These are phyloP conservation scores for Hypoxylon sp. DNA, from an alignment of 2,329 filamentous ascomycete species.

Conservation along the genomic window DNA sequence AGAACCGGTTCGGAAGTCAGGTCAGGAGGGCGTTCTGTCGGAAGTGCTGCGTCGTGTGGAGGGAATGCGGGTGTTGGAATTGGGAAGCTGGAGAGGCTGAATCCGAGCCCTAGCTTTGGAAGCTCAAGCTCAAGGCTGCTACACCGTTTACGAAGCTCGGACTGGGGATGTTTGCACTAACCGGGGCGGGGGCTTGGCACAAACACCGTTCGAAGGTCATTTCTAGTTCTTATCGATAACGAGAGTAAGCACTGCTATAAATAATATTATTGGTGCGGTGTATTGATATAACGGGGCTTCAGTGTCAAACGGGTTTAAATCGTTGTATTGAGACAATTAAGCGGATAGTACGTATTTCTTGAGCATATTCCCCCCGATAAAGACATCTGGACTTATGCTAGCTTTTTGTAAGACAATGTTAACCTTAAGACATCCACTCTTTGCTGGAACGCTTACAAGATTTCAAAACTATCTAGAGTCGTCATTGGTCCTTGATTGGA, in stretches of 20 bases:
- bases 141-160: conserved; percentile 53
- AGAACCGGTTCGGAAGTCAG: conserved; percentile 9
- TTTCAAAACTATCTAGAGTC: too few relatives aligned
- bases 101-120: conserved; percentile 39
- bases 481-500: too few relatives aligned
- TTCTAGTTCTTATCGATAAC: conserved; percentile 13
- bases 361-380: too few relatives aligned
- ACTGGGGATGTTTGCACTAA: conserved; percentile 27
- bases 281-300: not conserved
- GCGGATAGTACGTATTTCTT: too few relatives aligned
- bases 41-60: conserved; percentile 13
- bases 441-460: too few relatives aligned
- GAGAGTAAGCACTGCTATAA: not conserved
- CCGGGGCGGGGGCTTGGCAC: conserved; percentile 11
- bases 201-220: conserved; percentile 24
- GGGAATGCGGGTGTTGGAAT: conserved; percentile 18
- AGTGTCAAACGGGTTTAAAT: too few relatives aligned
- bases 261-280: not conserved
- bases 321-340: too few relatives aligned
- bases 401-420: too few relatives aligned
- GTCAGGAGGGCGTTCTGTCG: not conserved
- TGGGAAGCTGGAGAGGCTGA: conserved; percentile 22
- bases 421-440: too few relatives aligned
- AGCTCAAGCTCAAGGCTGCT: conserved; percentile 53
- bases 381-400: too few relatives aligned